A percentile compares a stretch with the other conserved stretches of the same genome.
Conservation (phyloP, 495 filamentous ascomycete species). For the Penicillium atrosanguineum region DNA sequence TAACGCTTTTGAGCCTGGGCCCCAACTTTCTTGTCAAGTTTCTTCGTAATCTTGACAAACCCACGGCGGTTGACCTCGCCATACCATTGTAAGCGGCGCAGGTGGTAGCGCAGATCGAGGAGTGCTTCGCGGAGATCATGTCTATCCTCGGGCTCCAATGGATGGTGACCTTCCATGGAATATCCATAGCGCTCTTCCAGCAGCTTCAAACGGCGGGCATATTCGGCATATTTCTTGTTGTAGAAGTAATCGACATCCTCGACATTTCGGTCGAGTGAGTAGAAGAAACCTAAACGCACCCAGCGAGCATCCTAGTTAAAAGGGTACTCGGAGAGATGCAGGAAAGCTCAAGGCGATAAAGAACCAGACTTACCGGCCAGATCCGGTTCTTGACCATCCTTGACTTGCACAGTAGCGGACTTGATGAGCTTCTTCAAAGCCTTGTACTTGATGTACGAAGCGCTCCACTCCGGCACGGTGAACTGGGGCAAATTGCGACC, state of each 20-base stretch:
- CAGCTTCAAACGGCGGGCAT: constrained; percentile 74
- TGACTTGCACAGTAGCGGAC: constrained; percentile 58
- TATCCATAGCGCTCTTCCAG: constrained; percentile 81
- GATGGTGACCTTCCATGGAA: constrained; percentile 45
- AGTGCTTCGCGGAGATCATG: constrained; percentile 88
- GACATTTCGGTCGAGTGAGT: constrained; percentile 89
- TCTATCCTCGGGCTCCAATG: constrained; percentile 68
- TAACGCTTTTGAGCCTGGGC: constrained; percentile 75
- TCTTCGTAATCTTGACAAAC: constrained; percentile 98
- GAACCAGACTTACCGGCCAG: constrained; percentile 59
- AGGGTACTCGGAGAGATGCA: constrained; percentile 1
- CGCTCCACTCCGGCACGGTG: constrained; percentile 94
- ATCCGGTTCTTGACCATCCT: constrained; percentile 71
- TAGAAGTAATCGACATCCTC: constrained; percentile 95
- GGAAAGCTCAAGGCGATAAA: neutral
- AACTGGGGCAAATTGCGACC: constrained; percentile 82
- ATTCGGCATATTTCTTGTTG: constrained; percentile 88
- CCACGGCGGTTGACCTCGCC: constrained; percentile 94
- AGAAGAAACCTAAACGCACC: constrained; percentile 76
- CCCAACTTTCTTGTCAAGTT: constrained; percentile 86
- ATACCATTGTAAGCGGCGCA: constrained; percentile 95
- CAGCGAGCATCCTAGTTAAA: constrained; percentile 14
- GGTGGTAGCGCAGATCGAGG: constrained; percentile 78
- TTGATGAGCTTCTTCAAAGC: constrained; percentile 93
- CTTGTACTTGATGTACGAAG: constrained; percentile 94